A percentile compares a stretch with the other conserved stretches of the same genome.
These are phyloP conservation scores for Phytophthora citricola DNA, from an alignment of 352 stramenopile species.

Conservation along the genomic window DNA sequence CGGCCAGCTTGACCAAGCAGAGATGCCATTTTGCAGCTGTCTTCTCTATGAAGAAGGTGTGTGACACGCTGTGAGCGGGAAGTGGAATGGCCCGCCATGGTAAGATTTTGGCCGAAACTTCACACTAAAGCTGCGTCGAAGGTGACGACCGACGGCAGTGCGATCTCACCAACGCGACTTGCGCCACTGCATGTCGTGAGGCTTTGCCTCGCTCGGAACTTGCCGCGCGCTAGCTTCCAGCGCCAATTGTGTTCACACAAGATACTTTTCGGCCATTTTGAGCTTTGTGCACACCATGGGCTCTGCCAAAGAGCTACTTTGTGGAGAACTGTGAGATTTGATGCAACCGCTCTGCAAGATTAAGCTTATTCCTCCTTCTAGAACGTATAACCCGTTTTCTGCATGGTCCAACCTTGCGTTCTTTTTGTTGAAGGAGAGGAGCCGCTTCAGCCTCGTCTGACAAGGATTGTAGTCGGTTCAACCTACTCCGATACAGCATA, in stretches of 20 bases:
- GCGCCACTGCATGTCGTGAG: constrained; percentile 17
- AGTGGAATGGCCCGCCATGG: constrained; percentile 7
- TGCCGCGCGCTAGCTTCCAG: constrained; percentile 14
- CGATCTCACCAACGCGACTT: constrained; percentile 8
- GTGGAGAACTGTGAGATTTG: not conserved
- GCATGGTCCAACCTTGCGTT: constrained; percentile 26
- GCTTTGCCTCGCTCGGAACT: constrained; percentile 27
- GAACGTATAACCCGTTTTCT: constrained; percentile 3
- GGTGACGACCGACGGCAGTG: constrained; percentile 19
- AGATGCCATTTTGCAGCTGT: constrained; percentile 13
- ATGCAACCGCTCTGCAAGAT: not conserved
- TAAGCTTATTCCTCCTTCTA: not conserved
- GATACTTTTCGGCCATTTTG: constrained; percentile 21
- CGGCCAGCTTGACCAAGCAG: constrained; percentile 1
- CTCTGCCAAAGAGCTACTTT: not conserved
- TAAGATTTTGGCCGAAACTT: constrained; percentile 1
- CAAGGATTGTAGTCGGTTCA: constrained; percentile 10
- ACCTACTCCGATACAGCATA: constrained; percentile 5
- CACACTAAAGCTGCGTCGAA: not conserved
- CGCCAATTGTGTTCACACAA: constrained; percentile 15
- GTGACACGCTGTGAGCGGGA: constrained; percentile 21
- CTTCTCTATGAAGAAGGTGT: constrained; percentile 20
- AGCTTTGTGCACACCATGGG: constrained; percentile 10
- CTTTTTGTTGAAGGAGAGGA: constrained; percentile 25
- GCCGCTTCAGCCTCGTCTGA: constrained; percentile 13